Evolutionary conservation across 2,329 filamentous ascomycete genomes (phyloP).

Genomic region (Aspergillus brunneoviolaceus): DNA sequence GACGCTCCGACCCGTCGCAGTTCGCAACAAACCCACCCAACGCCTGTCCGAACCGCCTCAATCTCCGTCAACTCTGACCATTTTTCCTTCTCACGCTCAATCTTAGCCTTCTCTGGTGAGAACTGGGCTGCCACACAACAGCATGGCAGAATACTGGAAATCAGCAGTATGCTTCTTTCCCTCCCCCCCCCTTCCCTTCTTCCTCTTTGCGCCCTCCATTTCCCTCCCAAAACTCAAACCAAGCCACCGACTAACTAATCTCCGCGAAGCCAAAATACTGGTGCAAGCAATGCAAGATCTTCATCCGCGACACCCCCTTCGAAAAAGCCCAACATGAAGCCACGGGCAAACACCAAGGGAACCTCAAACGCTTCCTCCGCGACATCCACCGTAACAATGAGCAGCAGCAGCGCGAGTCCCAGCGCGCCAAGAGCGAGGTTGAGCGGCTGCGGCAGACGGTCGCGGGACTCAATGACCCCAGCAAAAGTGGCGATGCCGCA

Average conservation of each 20-base stretch:
- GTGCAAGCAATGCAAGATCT: conserved; percentile 95
- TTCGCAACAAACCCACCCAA: neutral
- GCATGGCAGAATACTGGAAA: conserved; percentile 98
- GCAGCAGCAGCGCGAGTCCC: conserved; percentile 74
- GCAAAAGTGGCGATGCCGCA: conserved; percentile 22
- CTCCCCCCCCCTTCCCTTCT: too few species aligned
- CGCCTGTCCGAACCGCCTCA: neutral
- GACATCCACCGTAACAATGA: conserved; percentile 85
- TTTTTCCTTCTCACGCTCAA: neutral
- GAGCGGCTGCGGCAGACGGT: conserved; percentile 80
- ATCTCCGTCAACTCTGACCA: neutral
- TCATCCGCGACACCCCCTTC: conserved; percentile 87
- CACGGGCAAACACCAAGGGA: conserved; percentile 78
- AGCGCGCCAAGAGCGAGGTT: conserved; percentile 79
- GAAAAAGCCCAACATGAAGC: conserved; percentile 87
- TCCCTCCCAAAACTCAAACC: neutral
- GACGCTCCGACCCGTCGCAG: neutral
- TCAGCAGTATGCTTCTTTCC: conserved; percentile 67
- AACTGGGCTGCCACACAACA: neutral
- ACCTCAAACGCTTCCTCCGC: conserved; percentile 83
- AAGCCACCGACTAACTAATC: too few species aligned
- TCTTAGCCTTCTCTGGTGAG: neutral
- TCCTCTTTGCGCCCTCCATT: neutral
- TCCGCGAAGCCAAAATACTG: conserved; percentile 73
- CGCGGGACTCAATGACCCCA: conserved; percentile 36